Percentiles rank a stretch among this genome's conserved stretches.
phyloP scores from a whole-genome alignment of 352 stramenopile genomes.

The Phytophthora kernoviae region DNA sequence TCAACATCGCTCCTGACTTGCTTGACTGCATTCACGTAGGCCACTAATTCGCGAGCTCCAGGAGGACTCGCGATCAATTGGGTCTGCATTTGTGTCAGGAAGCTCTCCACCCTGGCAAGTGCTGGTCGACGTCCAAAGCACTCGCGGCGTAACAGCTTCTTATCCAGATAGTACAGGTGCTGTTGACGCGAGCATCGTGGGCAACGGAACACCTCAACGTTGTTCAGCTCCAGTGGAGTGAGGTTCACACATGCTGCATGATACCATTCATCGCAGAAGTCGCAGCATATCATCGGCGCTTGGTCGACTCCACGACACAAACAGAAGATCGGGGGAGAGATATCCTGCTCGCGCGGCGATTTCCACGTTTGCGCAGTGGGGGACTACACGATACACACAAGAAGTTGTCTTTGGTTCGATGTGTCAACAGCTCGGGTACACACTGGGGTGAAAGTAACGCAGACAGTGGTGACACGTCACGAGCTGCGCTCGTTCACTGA shows the following conservation, averaged over 20 bases:
- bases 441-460: conserved; percentile 67
- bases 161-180: conserved; percentile 74
- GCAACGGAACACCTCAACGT: conserved; percentile 77
- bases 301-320: conserved; percentile 67
- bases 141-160: conserved; percentile 51
- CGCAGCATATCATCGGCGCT: conserved; percentile 87
- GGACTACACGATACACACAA: conserved; percentile 24
- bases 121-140: conserved; percentile 55
- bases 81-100: conserved; percentile 61
- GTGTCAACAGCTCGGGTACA: conserved; percentile 32
- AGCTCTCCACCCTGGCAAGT: conserved; percentile 51
- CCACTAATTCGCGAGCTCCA: conserved; percentile 52
- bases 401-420: conserved; percentile 15
- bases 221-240: conserved; percentile 52
- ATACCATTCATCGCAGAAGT: conserved; percentile 90
- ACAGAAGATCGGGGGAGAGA: conserved; percentile 55
- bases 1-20: conserved; percentile 41
- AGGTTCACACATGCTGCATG: conserved; percentile 77
- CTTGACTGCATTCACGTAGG: conserved; percentile 60
- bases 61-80: conserved; percentile 58
- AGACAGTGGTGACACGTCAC: conserved; percentile 58
- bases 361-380: conserved; percentile 15
- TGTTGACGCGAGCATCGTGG: conserved; percentile 66
- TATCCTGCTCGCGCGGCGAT: background rate
- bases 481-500: conserved; percentile 53